Evolutionary conservation across 306 rosid species (phyloP).

Genomic region (Senna siamea): DNA sequence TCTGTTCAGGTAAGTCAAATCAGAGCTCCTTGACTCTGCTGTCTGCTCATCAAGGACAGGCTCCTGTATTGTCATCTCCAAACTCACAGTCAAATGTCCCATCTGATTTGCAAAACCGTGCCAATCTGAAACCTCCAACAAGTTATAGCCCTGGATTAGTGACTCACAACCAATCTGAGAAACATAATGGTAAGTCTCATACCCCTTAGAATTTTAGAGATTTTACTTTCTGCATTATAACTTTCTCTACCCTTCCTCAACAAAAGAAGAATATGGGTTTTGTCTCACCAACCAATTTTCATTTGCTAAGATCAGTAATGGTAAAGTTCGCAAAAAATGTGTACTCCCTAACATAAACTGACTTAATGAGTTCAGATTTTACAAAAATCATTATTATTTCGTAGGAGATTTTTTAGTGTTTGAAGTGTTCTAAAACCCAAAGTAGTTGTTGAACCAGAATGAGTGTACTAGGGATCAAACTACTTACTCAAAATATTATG

Average conservation of each 20-base stretch:
- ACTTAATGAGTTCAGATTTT: background rate
- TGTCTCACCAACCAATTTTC: background rate
- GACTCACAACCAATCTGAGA: constrained; percentile 18
- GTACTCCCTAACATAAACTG: too few species aligned
- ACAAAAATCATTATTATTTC: background rate
- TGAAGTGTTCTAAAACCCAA: background rate
- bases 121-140: constrained; percentile 20
- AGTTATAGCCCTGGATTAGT: constrained; percentile 11
- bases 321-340: too few species aligned
- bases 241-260: background rate
- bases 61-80: constrained; percentile 33
- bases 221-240: background rate
- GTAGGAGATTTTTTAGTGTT: background rate
- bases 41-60: constrained; percentile 36
- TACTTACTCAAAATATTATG: background rate
- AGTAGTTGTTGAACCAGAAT: background rate
- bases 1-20: constrained; percentile 50
- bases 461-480: background rate
- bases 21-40: constrained; percentile 37
- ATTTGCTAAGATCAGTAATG: constrained; percentile 1
- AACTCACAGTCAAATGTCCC: constrained; percentile 39
- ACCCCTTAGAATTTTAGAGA: constrained; percentile 12
- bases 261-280: background rate
- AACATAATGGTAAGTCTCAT: constrained; percentile 39
- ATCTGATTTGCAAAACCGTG: constrained; percentile 39